Evolutionary conservation across 2,329 filamentous ascomycete species (phyloP).

Genomic region (Sporothrix pseudoabietina): DNA sequence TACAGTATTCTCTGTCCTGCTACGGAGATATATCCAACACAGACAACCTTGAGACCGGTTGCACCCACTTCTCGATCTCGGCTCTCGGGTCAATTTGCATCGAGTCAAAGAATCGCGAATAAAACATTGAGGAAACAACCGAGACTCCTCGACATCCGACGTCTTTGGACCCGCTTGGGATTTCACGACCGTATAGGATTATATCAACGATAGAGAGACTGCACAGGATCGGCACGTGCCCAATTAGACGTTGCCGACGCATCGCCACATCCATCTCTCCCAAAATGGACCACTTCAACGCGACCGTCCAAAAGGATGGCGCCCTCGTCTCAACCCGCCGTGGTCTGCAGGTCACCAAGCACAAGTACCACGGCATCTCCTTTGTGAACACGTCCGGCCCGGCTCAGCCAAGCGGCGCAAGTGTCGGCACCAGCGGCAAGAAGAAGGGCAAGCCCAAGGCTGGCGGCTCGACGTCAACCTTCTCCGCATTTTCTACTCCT

Average conservation of each 20-base stretch:
- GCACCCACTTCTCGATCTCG: neutral
- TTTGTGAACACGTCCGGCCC: slow-evolving; percentile 45
- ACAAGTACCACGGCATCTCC: slow-evolving; percentile 45
- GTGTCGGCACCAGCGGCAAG: slow-evolving; percentile 20
- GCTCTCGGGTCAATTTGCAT: slow-evolving; percentile 4
- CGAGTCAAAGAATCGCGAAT: neutral
- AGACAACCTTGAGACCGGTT: neutral
- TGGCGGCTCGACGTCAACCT: neutral
- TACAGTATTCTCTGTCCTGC: too few species aligned
- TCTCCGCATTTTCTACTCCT: slow-evolving; percentile 1
- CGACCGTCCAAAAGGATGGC: slow-evolving; percentile 44
- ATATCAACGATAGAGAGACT: neutral
- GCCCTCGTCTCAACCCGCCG: slow-evolving; percentile 45
- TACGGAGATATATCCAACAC: neutral
- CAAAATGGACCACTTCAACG: slow-evolving; percentile 47
- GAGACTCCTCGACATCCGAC: neutral
- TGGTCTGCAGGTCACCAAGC: slow-evolving; percentile 46
- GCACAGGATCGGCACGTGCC: neutral
- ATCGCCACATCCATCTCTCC: neutral
- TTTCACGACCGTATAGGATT: too few species aligned
- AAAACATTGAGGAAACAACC: neutral
- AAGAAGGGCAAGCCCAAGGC: slow-evolving; percentile 6
- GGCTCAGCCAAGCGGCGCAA: slow-evolving; percentile 28
- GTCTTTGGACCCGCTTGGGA: neutral
- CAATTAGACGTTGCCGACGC: neutral